phyloP scores from a whole-genome alignment of 2,329 filamentous ascomycete species.

The Neonectria hederae region DNA sequence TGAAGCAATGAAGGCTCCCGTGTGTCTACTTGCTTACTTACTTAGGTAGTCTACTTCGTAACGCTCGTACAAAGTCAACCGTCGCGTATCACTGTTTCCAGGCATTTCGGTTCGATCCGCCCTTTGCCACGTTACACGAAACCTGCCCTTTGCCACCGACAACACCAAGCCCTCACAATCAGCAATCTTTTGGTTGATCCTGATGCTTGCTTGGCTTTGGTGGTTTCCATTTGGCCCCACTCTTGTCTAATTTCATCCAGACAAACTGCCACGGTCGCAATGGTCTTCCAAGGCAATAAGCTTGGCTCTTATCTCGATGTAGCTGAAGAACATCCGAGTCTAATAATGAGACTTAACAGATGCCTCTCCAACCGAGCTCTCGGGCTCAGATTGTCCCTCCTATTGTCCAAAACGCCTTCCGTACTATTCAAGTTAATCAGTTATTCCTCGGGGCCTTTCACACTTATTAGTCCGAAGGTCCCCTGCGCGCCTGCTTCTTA shows the following conservation, averaged over 20 bases:
- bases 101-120: constrained; percentile 12
- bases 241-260: background rate
- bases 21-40: background rate
- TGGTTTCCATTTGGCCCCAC: background rate
- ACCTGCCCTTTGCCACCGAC: background rate
- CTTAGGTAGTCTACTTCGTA: background rate
- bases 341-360: background rate
- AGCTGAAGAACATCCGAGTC: background rate
- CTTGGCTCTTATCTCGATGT: background rate
- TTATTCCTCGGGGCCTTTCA: background rate
- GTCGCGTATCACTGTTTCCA: background rate
- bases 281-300: background rate
- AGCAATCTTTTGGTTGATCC: background rate
- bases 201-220: background rate
- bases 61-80: background rate
- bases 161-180: background rate
- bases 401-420: background rate
- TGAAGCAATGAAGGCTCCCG: background rate
- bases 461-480: constrained; percentile 42
- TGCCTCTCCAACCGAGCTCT: background rate
- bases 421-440: background rate
- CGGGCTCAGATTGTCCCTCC: background rate
- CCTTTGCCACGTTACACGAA: background rate
- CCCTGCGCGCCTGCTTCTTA: constrained; percentile 60
- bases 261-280: background rate